phyloP scores from a whole-genome alignment of 768 basidiomycete species.

The Mycena crocata region DNA sequence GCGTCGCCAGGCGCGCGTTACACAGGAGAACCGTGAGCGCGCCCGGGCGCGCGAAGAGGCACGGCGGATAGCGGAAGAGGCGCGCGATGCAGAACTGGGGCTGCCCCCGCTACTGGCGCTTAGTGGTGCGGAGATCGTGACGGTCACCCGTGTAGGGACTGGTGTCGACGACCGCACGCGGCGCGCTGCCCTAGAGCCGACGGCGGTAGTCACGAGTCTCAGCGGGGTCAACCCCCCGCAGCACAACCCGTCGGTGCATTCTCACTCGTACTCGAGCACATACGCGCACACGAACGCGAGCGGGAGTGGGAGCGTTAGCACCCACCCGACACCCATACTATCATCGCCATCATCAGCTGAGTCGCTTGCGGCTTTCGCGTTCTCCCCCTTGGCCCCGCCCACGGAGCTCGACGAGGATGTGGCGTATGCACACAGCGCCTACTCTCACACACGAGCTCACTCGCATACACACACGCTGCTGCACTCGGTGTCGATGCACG shows the following conservation, averaged over 20 bases:
- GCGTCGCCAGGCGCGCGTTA: slow-evolving; percentile 47
- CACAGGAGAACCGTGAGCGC: slow-evolving; percentile 40
- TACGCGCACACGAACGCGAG: slow-evolving; percentile 13
- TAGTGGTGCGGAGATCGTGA: slow-evolving; percentile 14
- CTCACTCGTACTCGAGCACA: background rate
- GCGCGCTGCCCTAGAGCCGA: slow-evolving; percentile 44
- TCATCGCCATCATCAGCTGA: slow-evolving; percentile 50
- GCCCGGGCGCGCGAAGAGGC: slow-evolving; percentile 20
- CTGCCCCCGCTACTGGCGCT: background rate
- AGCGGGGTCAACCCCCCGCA: slow-evolving; percentile 30
- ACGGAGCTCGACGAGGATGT: slow-evolving; percentile 14
- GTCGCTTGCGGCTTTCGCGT: slow-evolving; percentile 39
- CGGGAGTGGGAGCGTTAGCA: slow-evolving; percentile 6
- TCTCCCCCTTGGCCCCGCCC: slow-evolving; percentile 36
- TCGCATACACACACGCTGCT: slow-evolving; percentile 26
- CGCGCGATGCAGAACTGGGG: slow-evolving; percentile 29
- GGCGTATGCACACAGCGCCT: background rate
- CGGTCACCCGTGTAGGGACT: slow-evolving; percentile 27
- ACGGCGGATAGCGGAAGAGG: slow-evolving; percentile 28
- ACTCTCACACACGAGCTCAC: background rate
- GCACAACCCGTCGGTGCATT: background rate
- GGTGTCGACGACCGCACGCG: slow-evolving; percentile 36
- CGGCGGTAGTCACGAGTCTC: slow-evolving; percentile 41
- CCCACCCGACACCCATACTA: slow-evolving; percentile 33
- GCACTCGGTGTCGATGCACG: slow-evolving; percentile 31